A percentile compares a stretch with the other conserved stretches of the same genome.
Conservation (phyloP, 2,329 filamentous ascomycete species). For the Aspergillus calidoustus region DNA sequence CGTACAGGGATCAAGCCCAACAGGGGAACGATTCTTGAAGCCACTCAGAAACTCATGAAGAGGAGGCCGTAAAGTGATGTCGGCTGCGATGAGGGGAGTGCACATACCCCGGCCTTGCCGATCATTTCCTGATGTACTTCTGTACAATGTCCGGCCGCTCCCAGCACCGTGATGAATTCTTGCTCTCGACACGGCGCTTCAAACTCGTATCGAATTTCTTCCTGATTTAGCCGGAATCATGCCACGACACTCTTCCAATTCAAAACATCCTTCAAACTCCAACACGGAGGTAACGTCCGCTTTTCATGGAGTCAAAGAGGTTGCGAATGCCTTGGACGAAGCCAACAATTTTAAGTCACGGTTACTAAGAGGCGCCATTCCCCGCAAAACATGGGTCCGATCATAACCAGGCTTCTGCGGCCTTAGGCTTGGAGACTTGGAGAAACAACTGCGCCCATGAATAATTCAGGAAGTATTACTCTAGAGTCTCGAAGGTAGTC, state of each 20-base stretch:
- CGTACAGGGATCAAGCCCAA: background rate
- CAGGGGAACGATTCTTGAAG: background rate
- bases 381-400: background rate
- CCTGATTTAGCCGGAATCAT: slow-evolving; percentile 18
- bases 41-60: background rate
- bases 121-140: slow-evolving; percentile 22
- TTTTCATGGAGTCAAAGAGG: background rate
- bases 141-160: slow-evolving; percentile 6
- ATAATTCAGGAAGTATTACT: background rate
- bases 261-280: background rate
- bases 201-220: background rate
- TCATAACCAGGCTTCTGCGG: background rate
- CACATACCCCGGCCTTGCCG: slow-evolving; percentile 13
- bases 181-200: background rate
- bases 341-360: background rate
- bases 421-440: too few species aligned
- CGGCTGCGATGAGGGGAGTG: background rate
- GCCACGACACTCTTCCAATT: background rate
- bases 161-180: background rate
- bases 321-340: too few species aligned
- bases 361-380: background rate
- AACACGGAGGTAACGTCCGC: slow-evolving; percentile 8
- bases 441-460: background rate
- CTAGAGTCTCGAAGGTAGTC: background rate
- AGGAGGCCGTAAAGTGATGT: background rate